Evolutionary conservation across 305 asterid species (phyloP).

Genomic region (Striga hermonthica): DNA sequence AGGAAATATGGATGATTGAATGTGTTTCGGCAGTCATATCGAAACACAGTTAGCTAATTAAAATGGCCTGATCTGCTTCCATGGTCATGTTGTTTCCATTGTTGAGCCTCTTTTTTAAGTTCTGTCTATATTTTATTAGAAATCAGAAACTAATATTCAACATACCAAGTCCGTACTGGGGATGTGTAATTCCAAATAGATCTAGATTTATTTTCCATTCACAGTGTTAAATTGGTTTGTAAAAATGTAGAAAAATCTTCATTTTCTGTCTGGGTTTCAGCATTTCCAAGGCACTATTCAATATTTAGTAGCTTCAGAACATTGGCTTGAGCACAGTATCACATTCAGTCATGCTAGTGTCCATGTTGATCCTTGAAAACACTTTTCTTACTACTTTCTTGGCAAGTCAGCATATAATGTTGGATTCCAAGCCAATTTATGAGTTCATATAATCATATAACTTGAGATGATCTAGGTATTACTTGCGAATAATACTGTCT

Average conservation of each 20-base stretch:
- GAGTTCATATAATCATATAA: slow-evolving; percentile 6
- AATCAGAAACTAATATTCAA: slow-evolving; percentile 1
- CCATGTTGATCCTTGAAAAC: neutral
- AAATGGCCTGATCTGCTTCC: slow-evolving; percentile 28
- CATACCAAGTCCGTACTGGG: neutral
- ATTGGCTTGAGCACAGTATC: slow-evolving; percentile 4
- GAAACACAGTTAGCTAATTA: slow-evolving; percentile 11
- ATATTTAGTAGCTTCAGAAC: neutral
- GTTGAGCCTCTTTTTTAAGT: slow-evolving; percentile 10
- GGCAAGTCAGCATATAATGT: neutral
- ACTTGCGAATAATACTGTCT: slow-evolving; percentile 21
- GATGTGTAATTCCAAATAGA: neutral
- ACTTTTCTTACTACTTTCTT: neutral
- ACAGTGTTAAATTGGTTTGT: neutral
- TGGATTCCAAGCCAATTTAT: neutral
- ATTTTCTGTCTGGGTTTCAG: neutral
- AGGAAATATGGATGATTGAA: slow-evolving; percentile 1
- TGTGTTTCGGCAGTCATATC: slow-evolving; percentile 15
- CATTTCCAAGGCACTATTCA: neutral
- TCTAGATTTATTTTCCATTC: neutral
- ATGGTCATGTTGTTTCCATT: slow-evolving; percentile 1
- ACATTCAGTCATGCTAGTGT: neutral
- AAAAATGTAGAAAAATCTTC: neutral
- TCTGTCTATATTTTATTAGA: neutral
- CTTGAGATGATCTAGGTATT: neutral